Base-by-base conservation (phyloP, 2,329 filamentous ascomycete genomes). In the Botrytis galanthina region DNA sequence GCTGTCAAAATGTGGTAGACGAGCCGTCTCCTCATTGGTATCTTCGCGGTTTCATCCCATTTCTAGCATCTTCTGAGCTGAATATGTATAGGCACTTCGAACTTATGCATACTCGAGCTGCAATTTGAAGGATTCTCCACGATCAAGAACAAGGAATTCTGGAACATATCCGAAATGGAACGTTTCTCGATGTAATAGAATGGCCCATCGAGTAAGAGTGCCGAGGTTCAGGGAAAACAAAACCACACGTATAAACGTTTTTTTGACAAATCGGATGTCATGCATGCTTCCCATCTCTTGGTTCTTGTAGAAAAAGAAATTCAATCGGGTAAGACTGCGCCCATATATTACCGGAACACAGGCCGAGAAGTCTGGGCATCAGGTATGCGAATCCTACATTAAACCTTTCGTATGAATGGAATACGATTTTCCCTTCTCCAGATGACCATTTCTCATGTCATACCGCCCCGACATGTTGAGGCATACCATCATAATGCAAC, bases 301-400 rank as follows among this genome's bases (percentile, higher is more conserved):
- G 42, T 26, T 70, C 29, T 18, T 57, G 60, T n/a, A 14, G 22
- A 42, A 46, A 51, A 42, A 44, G 29, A n/a, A 57, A 57, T 61
- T 39, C 10, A 35, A 60, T 26, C 22, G 29, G 67, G 69, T 39
- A 63, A 64, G 42, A 39, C 48, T 42, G 29, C 18, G 35, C 59
- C 16, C 26, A 51, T 44, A 18, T 71, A 32, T 66, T 42, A 26
- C 7, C 59, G 69, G 69, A 71, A 64, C 32, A 71, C 26, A 64
- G 63, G n/a, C 69, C 44, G 59, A 9, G 59, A 68, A 68, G 26
- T 68, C 69, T 71, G 42, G 69, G 44, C 69, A 66, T 39, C 44
- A 64, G 10, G n/a, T 29, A 39, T 44, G 29, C 29, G 59, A 51
- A 71, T 71, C 32, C 69, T 48, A 39, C 42, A 26, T 39, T 26